Evolutionary conservation across 768 basidiomycete species (phyloP).

Genomic region (Tulasnella sp.): DNA sequence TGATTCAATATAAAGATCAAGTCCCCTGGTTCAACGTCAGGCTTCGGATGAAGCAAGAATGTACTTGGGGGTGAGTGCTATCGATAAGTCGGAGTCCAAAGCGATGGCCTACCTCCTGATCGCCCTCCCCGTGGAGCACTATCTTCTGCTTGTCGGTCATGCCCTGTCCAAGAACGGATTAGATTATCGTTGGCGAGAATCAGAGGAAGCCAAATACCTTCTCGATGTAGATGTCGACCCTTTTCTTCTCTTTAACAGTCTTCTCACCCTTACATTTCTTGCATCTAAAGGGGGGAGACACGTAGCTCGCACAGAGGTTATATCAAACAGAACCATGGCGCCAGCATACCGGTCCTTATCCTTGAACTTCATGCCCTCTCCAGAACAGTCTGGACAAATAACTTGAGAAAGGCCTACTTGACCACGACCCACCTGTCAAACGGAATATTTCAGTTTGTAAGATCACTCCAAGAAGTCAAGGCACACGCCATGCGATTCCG

Average conservation of each 20-base stretch:
- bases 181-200: not conserved
- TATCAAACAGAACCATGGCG: not conserved
- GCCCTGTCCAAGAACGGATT: conserved; percentile 35
- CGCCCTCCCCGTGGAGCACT: conserved; percentile 83
- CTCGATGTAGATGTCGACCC: conserved; percentile 79
- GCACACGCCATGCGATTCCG: not conserved
- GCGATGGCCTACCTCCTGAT: conserved; percentile 58
- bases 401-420: conserved; percentile 31
- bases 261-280: conserved; percentile 91
- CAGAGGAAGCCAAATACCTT: conserved; percentile 29
- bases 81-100: conserved; percentile 7
- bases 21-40: conserved; percentile 80
- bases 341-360: conserved; percentile 70
- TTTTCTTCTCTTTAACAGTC: conserved; percentile 78
- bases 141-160: conserved; percentile 79
- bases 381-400: conserved; percentile 32
- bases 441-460: not conserved
- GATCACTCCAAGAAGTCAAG: not conserved
- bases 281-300: conserved; percentile 46
- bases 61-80: not conserved
- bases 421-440: conserved; percentile 28
- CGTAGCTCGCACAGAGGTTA: not conserved
- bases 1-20: conserved; percentile 75
- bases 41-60: conserved; percentile 39
- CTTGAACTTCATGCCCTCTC: conserved; percentile 48